phyloP scores from a whole-genome alignment of 1,139 yeast genomes.

The Candida tropicalis region DNA sequence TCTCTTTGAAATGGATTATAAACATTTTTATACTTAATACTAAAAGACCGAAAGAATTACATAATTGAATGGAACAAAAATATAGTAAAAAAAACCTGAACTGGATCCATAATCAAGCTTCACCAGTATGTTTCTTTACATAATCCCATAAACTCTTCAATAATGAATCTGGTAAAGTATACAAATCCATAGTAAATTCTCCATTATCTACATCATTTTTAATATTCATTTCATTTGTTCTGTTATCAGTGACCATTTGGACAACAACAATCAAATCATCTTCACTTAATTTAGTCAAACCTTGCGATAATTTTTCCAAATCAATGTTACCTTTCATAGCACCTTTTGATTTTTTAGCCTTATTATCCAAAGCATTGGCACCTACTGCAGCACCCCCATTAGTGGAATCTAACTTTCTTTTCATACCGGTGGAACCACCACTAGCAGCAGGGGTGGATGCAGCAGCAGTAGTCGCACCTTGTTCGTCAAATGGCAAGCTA shows the following conservation, averaged over 20 bases:
- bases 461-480: constrained; percentile 12
- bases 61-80: background rate
- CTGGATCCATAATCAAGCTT: constrained; percentile 21
- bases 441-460: constrained; percentile 8
- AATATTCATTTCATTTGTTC: constrained; percentile 93
- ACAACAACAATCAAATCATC: constrained; percentile 94
- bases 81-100: background rate
- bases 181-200: constrained; percentile 95
- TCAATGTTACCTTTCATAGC: constrained; percentile 74
- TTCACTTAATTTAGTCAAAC: constrained; percentile 83
- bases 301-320: constrained; percentile 87
- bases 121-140: constrained; percentile 68
- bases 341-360: constrained; percentile 69
- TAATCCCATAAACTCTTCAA: constrained; percentile 95
- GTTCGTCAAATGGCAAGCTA: constrained; percentile 60
- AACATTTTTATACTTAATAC: background rate
- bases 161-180: constrained; percentile 88
- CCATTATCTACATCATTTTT: constrained; percentile 97
- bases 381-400: constrained; percentile 24
- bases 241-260: constrained; percentile 96
- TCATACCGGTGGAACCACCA: constrained; percentile 11
- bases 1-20: background rate
- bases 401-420: constrained; percentile 17
- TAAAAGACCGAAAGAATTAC: background rate
- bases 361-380: constrained; percentile 26